phyloP scores from a whole-genome alignment of 2,329 filamentous ascomycete genomes.

The Trichophyton rubrum region DNA sequence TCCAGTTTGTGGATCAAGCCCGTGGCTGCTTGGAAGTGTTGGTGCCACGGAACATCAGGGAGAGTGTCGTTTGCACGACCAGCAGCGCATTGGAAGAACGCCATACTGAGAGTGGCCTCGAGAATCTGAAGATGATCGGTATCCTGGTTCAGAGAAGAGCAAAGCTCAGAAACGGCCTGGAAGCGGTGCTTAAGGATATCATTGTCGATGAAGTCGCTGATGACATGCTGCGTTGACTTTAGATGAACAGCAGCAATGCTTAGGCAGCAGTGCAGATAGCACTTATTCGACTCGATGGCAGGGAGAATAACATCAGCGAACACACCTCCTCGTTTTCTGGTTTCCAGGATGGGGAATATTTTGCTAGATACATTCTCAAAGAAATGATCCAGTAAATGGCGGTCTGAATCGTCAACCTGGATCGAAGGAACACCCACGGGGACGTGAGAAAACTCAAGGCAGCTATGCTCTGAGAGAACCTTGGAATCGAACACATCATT shows the following conservation, averaged over 20 bases:
- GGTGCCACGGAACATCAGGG: slow-evolving; percentile 89
- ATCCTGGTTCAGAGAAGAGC: slow-evolving; percentile 65
- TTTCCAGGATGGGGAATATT: slow-evolving; percentile 85
- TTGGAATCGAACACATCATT: slow-evolving; percentile 56
- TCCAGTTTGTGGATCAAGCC: slow-evolving; percentile 76
- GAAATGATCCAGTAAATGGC: slow-evolving; percentile 79
- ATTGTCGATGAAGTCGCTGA: slow-evolving; percentile 64
- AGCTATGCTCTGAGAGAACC: slow-evolving; percentile 59
- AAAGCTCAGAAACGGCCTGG: slow-evolving; percentile 70
- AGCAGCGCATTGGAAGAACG: slow-evolving; percentile 88
- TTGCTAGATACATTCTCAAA: slow-evolving; percentile 74
- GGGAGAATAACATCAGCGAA: slow-evolving; percentile 73
- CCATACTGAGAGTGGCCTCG: slow-evolving; percentile 82
- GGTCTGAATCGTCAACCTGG: slow-evolving; percentile 71
- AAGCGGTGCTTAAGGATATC: slow-evolving; percentile 86
- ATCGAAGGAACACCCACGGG: slow-evolving; percentile 42
- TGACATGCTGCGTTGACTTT: slow-evolving; percentile 56
- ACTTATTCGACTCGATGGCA: slow-evolving; percentile 79
- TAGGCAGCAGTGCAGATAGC: slow-evolving; percentile 89
- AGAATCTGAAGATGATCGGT: slow-evolving; percentile 74
- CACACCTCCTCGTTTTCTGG: slow-evolving; percentile 72
- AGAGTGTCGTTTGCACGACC: slow-evolving; percentile 73
- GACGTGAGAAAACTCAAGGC: slow-evolving; percentile 64
- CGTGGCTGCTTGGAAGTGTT: slow-evolving; percentile 86
- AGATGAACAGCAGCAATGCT: slow-evolving; percentile 86